Conservation (phyloP, 345 rosid genomes). For the Garcia nutans region DNA sequence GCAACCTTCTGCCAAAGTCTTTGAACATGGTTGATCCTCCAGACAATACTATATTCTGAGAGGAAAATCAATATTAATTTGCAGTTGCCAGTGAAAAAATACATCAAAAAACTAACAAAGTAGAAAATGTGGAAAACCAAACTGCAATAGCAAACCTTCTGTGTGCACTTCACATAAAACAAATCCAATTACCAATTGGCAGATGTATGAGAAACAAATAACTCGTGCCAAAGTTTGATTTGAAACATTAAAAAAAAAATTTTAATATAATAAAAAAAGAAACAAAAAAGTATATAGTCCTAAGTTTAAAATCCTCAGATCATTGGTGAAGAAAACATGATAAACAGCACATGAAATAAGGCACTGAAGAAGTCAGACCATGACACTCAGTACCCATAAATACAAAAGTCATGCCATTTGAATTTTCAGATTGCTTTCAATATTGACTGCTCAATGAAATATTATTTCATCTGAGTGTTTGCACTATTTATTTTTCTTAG, state of each 20-base stretch:
- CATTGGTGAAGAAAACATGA: not conserved
- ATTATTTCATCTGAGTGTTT: conserved; percentile 8
- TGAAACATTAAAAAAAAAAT: not conserved
- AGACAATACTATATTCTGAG: conserved; percentile 90
- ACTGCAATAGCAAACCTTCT: not conserved
- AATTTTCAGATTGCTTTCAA: not conserved
- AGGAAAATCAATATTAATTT: conserved; percentile 18
- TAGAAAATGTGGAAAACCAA: not conserved
- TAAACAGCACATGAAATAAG: not conserved
- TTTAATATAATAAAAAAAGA: too few relatives aligned
- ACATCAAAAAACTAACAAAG: not conserved
- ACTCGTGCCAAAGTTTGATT: not conserved
- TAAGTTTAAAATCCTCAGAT: not conserved
- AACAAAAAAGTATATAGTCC: not conserved
- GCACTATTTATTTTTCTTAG: conserved; percentile 5
- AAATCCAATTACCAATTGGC: not conserved
- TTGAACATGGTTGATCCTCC: conserved; percentile 99
- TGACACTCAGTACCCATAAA: not conserved
- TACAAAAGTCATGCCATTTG: not conserved
- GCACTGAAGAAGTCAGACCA: not conserved
- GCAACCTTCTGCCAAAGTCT: conserved; percentile 95
- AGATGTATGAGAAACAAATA: not conserved
- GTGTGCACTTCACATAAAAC: not conserved
- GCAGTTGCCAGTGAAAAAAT: not conserved
- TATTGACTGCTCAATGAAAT: not conserved